These are phyloP conservation scores for Phialophora chinensis DNA, from an alignment of 2,329 filamentous ascomycete species.

Conservation along the genomic window DNA sequence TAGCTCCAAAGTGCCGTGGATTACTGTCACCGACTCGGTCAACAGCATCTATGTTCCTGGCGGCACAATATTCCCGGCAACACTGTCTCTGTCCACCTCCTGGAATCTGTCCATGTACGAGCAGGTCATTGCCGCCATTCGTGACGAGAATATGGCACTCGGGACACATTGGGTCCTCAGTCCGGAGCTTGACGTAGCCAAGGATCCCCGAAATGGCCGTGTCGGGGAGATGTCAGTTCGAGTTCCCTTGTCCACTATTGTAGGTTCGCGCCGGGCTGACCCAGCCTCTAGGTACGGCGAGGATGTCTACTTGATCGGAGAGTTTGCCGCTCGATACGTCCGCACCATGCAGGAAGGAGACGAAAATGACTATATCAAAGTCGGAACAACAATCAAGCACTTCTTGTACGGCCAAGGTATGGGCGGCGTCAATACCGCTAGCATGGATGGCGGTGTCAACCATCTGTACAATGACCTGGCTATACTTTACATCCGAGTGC, in stretches of 20 bases:
- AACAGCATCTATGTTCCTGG: slow-evolving; percentile 18
- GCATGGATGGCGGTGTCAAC: slow-evolving; percentile 16
- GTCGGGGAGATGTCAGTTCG: slow-evolving; percentile 12
- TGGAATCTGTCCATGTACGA: slow-evolving; percentile 16
- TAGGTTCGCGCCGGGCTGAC: too few species aligned
- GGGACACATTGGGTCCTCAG: slow-evolving; percentile 11
- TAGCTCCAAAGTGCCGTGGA: slow-evolving; percentile 10
- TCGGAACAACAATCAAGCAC: slow-evolving; percentile 13
- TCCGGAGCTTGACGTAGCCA: slow-evolving; percentile 11
- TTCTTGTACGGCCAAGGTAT: slow-evolving; percentile 11
- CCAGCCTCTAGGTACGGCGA: slow-evolving; percentile 9
- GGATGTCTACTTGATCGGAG: slow-evolving; percentile 16
- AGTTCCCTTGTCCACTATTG: too few species aligned
- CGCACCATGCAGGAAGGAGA: slow-evolving; percentile 2
- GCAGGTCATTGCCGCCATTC: slow-evolving; percentile 3
- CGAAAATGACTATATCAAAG: slow-evolving; percentile 6
- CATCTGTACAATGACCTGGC: slow-evolving; percentile 15
- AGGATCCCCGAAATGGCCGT: slow-evolving; percentile 13
- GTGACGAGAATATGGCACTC: slow-evolving; percentile 15
- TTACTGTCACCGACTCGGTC: slow-evolving; percentile 14
- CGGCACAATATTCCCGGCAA: slow-evolving; percentile 12
- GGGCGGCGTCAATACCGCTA: slow-evolving; percentile 11
- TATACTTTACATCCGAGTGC: slow-evolving; percentile 8
- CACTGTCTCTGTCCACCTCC: slow-evolving; percentile 9
- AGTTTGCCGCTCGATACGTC: slow-evolving; percentile 19